Base-by-base conservation (phyloP, 257 asterid species). In the Solanum lycopersicoides region DNA sequence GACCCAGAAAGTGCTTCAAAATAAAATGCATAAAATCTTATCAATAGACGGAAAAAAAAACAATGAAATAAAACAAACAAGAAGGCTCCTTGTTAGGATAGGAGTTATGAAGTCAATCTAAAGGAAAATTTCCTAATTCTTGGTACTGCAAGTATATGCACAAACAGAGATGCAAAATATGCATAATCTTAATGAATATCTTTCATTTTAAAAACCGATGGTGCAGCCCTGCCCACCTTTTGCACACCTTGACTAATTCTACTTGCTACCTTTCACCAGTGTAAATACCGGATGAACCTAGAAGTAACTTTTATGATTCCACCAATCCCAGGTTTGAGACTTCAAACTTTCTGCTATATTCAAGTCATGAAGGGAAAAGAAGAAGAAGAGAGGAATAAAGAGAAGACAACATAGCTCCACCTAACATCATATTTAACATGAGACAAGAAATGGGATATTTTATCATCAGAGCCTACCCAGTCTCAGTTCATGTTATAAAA, bases 1-100 rank as follows among this genome's bases (percentile, higher is more conserved):
- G 89, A 32, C 99, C 99, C 30, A 95, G 89, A 86, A 91, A 96
- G 87, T 96, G 99, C 99, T 96, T 47, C 84, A 44, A 44, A 25
- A 77, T 44, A 77, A 44, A 44, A 44, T 44, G 84, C 32, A 77
- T 45, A 77, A 25, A 77, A 44, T 77, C n/a, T 77, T 42, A 77
- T 25, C 12, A 77, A 75, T 41, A 41, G 59, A 41, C 4, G n/a
- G n/a, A 34, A 35, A 35, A 25, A 8, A 35, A 25, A 44, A 42
- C 9, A 44, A 44, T 44, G 37, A 42, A 41, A 75, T 73, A 37
- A 73, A 41, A 35, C 45, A 77, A 77, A 77, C 37, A 77, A 77
- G 39, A 77, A 77, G 15, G 65, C n/a, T 77, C 63, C 83, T 25
- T 77, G 25, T 25, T 44, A 77, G 30, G 23, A n/a, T 7, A n/a